Evolutionary conservation across 805 yeast species (phyloP).

Genomic region (Saturnispora serradocipensis): DNA sequence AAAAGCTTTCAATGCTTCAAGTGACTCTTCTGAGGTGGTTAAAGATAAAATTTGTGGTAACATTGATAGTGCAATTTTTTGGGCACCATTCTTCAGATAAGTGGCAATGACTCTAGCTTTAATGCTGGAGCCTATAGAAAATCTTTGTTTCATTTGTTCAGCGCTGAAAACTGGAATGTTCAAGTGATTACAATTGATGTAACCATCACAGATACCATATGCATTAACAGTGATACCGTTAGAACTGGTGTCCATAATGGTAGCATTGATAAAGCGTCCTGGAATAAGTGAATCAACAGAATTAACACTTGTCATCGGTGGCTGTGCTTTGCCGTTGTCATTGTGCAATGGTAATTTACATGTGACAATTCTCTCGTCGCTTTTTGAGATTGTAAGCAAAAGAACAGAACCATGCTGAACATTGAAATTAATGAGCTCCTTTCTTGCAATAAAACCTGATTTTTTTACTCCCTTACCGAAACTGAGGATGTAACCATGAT

Average conservation of each 20-base stretch:
- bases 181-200: conserved; percentile 60
- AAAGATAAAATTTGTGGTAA: conserved; percentile 36
- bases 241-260: conserved; percentile 47
- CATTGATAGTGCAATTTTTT: conserved; percentile 55
- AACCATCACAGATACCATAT: conserved; percentile 66
- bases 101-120: conserved; percentile 66
- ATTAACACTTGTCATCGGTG: conserved; percentile 46
- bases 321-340: conserved; percentile 38
- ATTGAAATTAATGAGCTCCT: conserved; percentile 36
- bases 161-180: conserved; percentile 32
- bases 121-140: conserved; percentile 55
- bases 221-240: conserved; percentile 66
- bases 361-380: conserved; percentile 49
- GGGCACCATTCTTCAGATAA: conserved; percentile 38
- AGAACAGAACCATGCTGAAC: conserved; percentile 55
- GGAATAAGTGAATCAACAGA: conserved; percentile 78
- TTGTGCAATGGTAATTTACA: conserved; percentile 37
- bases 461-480: conserved; percentile 46
- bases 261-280: conserved; percentile 71
- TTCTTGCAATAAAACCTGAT: conserved; percentile 68
- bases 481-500: conserved; percentile 78
- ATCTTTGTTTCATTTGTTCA: conserved; percentile 47
- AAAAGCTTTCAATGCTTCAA: conserved; percentile 47
- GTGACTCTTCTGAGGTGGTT: conserved; percentile 13
- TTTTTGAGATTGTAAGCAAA: conserved; percentile 47